Base-by-base conservation (phyloP, 176 grass and related monocot species). In the Aegilops sharonensis region DNA sequence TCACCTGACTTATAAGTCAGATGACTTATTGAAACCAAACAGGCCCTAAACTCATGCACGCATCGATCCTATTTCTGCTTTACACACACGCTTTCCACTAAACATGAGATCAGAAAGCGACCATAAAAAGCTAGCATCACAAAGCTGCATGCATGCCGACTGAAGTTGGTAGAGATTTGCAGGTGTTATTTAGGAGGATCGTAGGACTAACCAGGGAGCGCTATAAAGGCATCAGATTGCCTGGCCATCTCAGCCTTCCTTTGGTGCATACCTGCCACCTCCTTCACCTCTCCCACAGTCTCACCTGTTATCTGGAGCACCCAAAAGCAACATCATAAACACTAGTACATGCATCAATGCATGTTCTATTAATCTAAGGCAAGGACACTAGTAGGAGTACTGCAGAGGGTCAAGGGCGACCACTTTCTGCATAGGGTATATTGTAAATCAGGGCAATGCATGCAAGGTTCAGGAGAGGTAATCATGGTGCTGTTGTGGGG, bases 211-310 rank as follows among this genome's bases (percentile, higher is more conserved):
- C 93, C 90, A 85, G 93, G 93, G 37, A 95, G 85, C 35, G 93
- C 93, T 71, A 95, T 88, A 68, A 95, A 95, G 48, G 93, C 93
- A 45, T 95, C 93, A 12, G 93, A 91, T 83, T 88, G 87, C 66
- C 85, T 81, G 54, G 93, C 86, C 93, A 95, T 95, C 77, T 92
- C 93, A 64, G 88, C 93, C 72, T 95, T 95, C 83, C 93, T 80
- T 52, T 95, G 86, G 69, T 95, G 93, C 93, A 95, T 92, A 63
- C 81, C 90, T 20, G 90, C 43, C 60, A 95, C 93, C 62, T 86
- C 77, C 66, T 90, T 92, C 66, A 92, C 88, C 82, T 92, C 93
- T 15, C 93, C 93, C 4, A 95, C 86, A 0, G 93, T 82, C 82
- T 95, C 88, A 2, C 93, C 93, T 24, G 93, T 87, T 68, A 95